phyloP scores from a whole-genome alignment of 192 early-diverging fungal genomes.

The Rhizoclosmatium sp. region DNA sequence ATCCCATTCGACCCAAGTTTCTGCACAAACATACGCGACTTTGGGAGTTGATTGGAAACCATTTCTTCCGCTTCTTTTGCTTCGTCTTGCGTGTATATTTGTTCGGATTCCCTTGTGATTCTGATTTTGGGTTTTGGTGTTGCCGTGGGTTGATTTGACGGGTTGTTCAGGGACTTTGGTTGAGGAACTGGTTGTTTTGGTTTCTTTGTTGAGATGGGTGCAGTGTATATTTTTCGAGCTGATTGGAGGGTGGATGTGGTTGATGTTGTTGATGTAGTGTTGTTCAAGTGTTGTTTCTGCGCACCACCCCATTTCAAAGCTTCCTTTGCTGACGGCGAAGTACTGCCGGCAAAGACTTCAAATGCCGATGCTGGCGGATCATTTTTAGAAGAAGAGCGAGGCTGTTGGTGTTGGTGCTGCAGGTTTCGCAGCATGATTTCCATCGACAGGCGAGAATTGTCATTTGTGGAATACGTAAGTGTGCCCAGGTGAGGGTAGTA shows the following conservation, averaged over 20 bases:
- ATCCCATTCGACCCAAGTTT: not conserved
- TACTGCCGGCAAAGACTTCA: not conserved
- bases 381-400: too few species aligned
- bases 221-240: not conserved
- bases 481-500: too few species aligned
- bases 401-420: not conserved
- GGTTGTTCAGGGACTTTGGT: not conserved
- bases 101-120: not conserved
- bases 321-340: not conserved
- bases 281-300: not conserved
- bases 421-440: not conserved
- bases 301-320: not conserved
- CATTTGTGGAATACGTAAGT: too few species aligned
- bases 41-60: not conserved
- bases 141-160: not conserved
- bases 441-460: too few species aligned
- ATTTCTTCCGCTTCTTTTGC: not conserved
- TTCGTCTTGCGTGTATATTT: not conserved
- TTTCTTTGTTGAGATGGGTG: not conserved
- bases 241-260: not conserved
- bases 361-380: not conserved
- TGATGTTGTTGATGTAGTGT: not conserved
- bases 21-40: not conserved
- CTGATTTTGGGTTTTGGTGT: slow-evolving; percentile 1
- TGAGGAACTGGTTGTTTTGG: not conserved